A percentile compares a stretch with the other conserved stretches of the same genome.
Evolutionary conservation across 1,139 yeast species (phyloP).

Genomic region (Suhomyces panamericanus): DNA sequence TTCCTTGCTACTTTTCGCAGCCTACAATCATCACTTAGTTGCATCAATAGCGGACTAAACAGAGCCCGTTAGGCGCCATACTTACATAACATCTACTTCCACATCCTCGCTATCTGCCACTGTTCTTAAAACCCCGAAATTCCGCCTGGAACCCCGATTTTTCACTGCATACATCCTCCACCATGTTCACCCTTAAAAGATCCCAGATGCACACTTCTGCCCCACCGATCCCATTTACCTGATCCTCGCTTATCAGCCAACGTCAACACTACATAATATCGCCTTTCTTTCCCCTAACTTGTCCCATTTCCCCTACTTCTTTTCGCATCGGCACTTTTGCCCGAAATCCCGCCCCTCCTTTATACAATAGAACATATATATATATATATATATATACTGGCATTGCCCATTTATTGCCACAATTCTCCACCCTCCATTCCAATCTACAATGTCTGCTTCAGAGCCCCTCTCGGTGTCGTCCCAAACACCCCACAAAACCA

Average conservation of each 20-base stretch:
- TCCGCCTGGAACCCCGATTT: no score
- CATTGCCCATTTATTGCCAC: neutral
- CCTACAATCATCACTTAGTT: no score
- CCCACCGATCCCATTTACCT: neutral
- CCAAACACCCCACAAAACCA: constrained; percentile 41
- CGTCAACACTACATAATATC: neutral
- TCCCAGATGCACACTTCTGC: neutral
- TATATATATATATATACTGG: no score
- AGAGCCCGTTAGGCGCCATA: no score
- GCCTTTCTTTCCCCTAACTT: neutral
- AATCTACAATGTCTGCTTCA: neutral
- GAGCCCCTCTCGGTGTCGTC: constrained; percentile 18
- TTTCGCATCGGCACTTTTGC: neutral
- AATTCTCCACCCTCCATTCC: neutral
- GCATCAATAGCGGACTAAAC: no score
- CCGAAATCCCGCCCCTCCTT: neutral
- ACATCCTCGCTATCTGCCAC: no score
- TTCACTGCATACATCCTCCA: no score
- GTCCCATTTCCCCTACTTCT: neutral
- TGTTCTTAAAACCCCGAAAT: no score
- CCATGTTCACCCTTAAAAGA: no score
- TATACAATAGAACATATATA: neutral
- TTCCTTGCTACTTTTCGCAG: no score
- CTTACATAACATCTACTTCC: no score
- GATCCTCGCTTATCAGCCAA: neutral